Base-by-base conservation (phyloP, 768 basidiomycete species). In the Stropharia rugosoannulata region DNA sequence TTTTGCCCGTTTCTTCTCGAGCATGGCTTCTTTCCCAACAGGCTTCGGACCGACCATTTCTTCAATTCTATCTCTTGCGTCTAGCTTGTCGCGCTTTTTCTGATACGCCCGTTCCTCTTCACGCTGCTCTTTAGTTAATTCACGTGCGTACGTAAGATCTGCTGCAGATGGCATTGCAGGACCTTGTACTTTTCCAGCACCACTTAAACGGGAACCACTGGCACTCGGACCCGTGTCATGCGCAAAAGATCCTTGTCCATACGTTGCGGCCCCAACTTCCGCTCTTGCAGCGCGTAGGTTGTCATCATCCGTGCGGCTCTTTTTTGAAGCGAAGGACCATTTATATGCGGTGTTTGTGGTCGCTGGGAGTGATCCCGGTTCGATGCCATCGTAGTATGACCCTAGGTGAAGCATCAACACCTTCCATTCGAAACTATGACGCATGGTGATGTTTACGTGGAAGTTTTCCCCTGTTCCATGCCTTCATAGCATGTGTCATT, bases 381-480 rank as follows among this genome's bases (percentile, higher is more conserved):
- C 83, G 57, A 89, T 75, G 15, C 85, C 86, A 16, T 79, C 73
- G 62, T 93, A 73, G 50, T 67, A 68, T 50, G 70, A 69, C 22
- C 56, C 67, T 70, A 47, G 12, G 37, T 36, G 29, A 35, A 11
- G 32, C 32, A 50, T 53, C 48, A 22, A 29, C 25, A 50, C 44
- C 11, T 43, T 57, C 54, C 63, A 41, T 49, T 48, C 16, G 41
- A 9, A 39, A 16, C 11, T 12, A 40, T 25, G 40, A 49, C 27
- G 40, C 36, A 40, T 10, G 15, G 46, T n/a, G 6, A 18, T 27
- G 71, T 76, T 53, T 62, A 91, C 90, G 80, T 27, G 84, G 70
- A 8, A 95, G 75, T 66, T 80, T 85, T 5, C 90, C 90, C 67
- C 80, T 79, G 70, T 95, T 95, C 93, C 93, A 95, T 22, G 84